Evolutionary conservation across 768 basidiomycete species (phyloP).

Genomic region (Amanita phalloides): DNA sequence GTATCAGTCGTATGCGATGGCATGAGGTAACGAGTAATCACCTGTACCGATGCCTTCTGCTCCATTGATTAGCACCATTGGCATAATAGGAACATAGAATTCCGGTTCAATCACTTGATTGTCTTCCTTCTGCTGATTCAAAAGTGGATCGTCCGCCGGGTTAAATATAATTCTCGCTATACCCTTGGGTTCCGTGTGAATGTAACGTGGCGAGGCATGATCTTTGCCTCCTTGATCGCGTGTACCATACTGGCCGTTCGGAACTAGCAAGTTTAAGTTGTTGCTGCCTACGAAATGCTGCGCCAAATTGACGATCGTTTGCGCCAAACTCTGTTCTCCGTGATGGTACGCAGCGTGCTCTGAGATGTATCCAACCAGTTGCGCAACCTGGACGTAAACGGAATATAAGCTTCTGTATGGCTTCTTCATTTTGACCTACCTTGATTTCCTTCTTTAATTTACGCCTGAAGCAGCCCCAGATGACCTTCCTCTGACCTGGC

Average conservation of each 20-base stretch:
- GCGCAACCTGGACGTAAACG: conserved; percentile 55
- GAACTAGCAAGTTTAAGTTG: conserved; percentile 81
- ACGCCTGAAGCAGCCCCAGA: conserved; percentile 93
- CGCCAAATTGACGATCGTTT: conserved; percentile 89
- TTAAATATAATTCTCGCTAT: conserved; percentile 75
- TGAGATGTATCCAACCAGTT: conserved; percentile 90
- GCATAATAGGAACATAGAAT: conserved; percentile 86
- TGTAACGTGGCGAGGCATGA: conserved; percentile 93
- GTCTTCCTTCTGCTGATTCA: conserved; percentile 80
- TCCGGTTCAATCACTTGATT: conserved; percentile 83
- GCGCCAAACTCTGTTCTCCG: conserved; percentile 78
- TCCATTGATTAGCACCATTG: conserved; percentile 86
- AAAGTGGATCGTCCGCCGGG: conserved; percentile 75
- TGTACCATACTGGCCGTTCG: conserved; percentile 94
- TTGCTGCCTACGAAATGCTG: conserved; percentile 94
- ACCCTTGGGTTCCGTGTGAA: conserved; percentile 71
- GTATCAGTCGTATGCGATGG: not conserved
- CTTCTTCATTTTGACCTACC: conserved; percentile 23
- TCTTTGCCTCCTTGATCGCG: conserved; percentile 92
- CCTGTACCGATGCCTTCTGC: conserved; percentile 97
- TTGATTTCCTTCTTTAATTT: conserved; percentile 91
- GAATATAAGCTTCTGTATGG: not conserved
- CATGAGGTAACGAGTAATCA: conserved; percentile 18
- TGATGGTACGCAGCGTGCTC: conserved; percentile 97
- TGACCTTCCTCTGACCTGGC: conserved; percentile 94